Conservation (phyloP, 139 green algal genomes). For the Mychonastes homosphaera region DNA sequence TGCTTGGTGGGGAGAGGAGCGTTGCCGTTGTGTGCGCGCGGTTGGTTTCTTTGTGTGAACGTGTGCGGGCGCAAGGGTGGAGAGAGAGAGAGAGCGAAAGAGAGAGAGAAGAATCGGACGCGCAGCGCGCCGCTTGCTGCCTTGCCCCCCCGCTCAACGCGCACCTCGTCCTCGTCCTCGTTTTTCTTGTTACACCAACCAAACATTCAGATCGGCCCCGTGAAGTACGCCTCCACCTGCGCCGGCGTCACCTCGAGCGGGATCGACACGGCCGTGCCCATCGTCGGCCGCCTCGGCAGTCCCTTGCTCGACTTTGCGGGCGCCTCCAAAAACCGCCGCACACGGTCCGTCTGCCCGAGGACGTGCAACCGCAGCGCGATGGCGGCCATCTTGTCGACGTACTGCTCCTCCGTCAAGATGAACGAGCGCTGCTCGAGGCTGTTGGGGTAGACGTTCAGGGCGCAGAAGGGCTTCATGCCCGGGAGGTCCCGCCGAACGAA, state of each 20-base stretch:
- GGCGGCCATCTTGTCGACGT: constrained; percentile 41
- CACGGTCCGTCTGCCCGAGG: constrained; percentile 34
- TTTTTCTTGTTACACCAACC: no score
- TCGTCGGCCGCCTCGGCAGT: constrained; percentile 33
- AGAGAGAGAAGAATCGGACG: no score
- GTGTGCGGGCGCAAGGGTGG: no score
- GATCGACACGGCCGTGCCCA: constrained; percentile 44
- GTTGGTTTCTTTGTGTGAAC: no score
- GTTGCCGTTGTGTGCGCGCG: no score
- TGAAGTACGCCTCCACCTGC: constrained; percentile 40
- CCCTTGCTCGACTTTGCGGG: constrained; percentile 29
- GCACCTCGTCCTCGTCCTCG: no score
- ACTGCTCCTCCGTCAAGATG: constrained; percentile 38
- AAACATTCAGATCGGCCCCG: no score
- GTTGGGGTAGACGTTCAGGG: constrained; percentile 17
- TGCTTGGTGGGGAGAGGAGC: no score
- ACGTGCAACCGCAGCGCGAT: constrained; percentile 30
- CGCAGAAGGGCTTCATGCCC: constrained; percentile 38
- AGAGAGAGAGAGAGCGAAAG: no score
- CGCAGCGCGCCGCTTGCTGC: no score
- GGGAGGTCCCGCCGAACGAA: constrained; percentile 36
- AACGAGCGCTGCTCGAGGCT: constrained; percentile 42
- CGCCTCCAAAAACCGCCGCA: constrained; percentile 23
- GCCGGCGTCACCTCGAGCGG: constrained; percentile 24
- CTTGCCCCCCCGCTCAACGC: no score